Evolutionary conservation across 177 flowering plant genomes (phyloP), one percentile per base, ranked within the genome.

Genomic region (Tripterygium wilfordii): DNA sequence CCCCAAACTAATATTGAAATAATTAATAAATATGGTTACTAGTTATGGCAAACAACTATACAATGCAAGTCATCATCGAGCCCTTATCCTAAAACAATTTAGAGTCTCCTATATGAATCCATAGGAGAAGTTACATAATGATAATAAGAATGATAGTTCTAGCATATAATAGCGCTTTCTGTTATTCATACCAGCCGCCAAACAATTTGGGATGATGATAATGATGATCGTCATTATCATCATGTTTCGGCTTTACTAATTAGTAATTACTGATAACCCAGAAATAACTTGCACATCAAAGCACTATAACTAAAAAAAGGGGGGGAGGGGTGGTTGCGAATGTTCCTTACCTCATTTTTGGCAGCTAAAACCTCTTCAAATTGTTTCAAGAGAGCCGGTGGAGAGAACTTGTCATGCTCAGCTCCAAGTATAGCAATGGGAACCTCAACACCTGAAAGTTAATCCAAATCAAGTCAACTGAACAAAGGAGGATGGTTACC

Each of bases 401-500:
- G 88, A 22, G 70, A 58, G 5, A 17, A 1, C 2, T 68, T 23
- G 53, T 87, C 96, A 39, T 53, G 53, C 56, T 87, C 96, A 48
- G 90, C 94, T 57, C 82, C 94, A 20, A 85, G 46, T 28, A 87
- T 41, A 9, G 89, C 49, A 67, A 70, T 57, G 3, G 81, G 94
- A 43, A 37, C 53, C 54, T 78, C 76, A n/a, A 82, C 76, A 48
- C 45, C 96, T 87, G 76, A 46, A 64, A 25, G 18, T 48, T 31
- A 1, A 24, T 24, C 8, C 4, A 41, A 37, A 31, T 45, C 35
- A 14, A 37, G 3, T 37, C 5, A 6, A 37, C 15, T 17, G 21
- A 7, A 18, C 22, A 57, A 20, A 35, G 16, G 38, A 3, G 14
- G 16, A 35, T 7, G 14, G 12, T 30, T 7, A 7, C 33, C 33